A percentile compares a stretch with the other conserved stretches of the same genome.
Evolutionary conservation across 495 filamentous ascomycete genomes (phyloP).

Genomic region (Elaphomyces granulatus): DNA sequence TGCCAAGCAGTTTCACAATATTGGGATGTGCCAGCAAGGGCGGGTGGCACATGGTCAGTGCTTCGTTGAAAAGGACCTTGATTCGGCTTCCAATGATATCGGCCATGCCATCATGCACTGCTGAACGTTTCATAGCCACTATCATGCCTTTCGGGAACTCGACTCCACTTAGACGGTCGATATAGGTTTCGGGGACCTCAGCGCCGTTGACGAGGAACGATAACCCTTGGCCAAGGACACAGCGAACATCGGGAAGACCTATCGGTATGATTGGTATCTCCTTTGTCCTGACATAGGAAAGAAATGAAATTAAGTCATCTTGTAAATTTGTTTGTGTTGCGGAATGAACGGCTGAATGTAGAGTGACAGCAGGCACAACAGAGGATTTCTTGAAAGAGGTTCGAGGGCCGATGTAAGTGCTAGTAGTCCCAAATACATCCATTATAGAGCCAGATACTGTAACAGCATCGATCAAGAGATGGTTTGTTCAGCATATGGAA

Average conservation of each 20-base stretch:
- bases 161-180: conserved; percentile 10
- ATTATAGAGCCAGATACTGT: too few species aligned
- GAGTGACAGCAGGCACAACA: conserved; percentile 9
- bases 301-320: conserved; percentile 14
- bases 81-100: conserved; percentile 9
- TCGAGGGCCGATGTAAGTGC: too few species aligned
- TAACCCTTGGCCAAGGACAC: conserved; percentile 14
- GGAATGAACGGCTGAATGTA: conserved; percentile 12
- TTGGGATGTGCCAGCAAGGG: conserved; percentile 14
- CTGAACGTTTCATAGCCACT: conserved; percentile 14
- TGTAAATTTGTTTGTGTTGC: conserved; percentile 9
- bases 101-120: conserved; percentile 9
- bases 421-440: too few species aligned
- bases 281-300: conserved; percentile 15
- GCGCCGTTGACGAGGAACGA: conserved; percentile 18
- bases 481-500: too few species aligned
- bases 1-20: conserved; percentile 15
- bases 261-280: conserved; percentile 15
- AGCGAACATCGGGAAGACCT: conserved; percentile 13
- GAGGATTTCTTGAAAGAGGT: conserved; percentile 3
- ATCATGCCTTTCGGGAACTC: conserved; percentile 10
- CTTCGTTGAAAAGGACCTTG: conserved; percentile 9
- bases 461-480: too few species aligned
- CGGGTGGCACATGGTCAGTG: conserved; percentile 15
- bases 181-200: conserved; percentile 11